phyloP scores from a whole-genome alignment of 768 basidiomycete genomes.

The Boletus rubroflammeus region DNA sequence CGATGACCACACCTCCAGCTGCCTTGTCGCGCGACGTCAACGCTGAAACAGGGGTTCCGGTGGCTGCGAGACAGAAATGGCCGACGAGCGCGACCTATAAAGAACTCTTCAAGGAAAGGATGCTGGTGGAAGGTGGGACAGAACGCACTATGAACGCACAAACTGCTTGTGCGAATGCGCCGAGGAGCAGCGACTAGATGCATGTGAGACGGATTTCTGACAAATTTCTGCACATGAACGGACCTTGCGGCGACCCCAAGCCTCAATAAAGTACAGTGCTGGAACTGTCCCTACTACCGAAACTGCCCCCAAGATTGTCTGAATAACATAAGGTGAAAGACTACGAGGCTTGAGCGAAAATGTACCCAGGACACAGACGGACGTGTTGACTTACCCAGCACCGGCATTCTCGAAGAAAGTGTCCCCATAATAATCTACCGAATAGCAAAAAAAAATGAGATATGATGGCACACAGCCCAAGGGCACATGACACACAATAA shows the following conservation, averaged over 20 bases:
- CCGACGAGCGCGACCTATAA: slow-evolving; percentile 65
- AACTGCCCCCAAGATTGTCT: slow-evolving; percentile 70
- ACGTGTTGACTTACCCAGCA: slow-evolving; percentile 43
- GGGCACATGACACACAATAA: slow-evolving; percentile 50
- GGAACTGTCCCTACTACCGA: slow-evolving; percentile 72
- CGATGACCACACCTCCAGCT: slow-evolving; percentile 66
- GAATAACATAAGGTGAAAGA: slow-evolving; percentile 71
- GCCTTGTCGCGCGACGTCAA: slow-evolving; percentile 54
- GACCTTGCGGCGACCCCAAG: slow-evolving; percentile 68
- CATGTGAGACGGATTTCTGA: neutral
- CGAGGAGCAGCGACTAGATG: slow-evolving; percentile 58
- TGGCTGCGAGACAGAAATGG: slow-evolving; percentile 59
- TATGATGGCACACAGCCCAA: neutral
- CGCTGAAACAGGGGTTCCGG: slow-evolving; percentile 41
- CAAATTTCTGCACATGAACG: slow-evolving; percentile 2
- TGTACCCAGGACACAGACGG: neutral
- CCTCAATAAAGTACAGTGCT: slow-evolving; percentile 64
- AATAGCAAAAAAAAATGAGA: slow-evolving; percentile 3
- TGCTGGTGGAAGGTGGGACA: neutral
- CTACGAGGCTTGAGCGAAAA: slow-evolving; percentile 24
- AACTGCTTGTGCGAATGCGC: slow-evolving; percentile 54
- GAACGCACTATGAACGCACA: slow-evolving; percentile 57
- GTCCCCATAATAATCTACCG: slow-evolving; percentile 75
- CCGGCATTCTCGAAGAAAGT: slow-evolving; percentile 77
- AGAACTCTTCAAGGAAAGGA: neutral